Evolutionary conservation across 78 protist genomes (phyloP).

Genomic region (Emiliania huxleyi): DNA sequence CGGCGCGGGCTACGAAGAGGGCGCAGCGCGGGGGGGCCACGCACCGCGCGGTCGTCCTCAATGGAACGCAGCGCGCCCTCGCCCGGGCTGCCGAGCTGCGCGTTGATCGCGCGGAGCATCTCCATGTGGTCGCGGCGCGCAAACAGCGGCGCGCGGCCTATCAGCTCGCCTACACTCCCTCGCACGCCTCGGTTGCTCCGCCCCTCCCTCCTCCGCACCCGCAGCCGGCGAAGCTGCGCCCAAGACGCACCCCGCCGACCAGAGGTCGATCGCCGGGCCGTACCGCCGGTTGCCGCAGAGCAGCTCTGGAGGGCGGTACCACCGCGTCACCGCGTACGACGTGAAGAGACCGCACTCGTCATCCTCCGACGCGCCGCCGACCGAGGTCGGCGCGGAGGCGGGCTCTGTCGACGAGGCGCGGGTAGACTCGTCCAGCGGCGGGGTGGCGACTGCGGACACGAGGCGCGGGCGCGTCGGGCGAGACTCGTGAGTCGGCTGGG

Average conservation of each 20-base stretch:
- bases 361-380: too few relatives aligned
- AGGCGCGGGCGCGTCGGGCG: too few relatives aligned
- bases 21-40: too few relatives aligned
- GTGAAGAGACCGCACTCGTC: conserved; percentile 15
- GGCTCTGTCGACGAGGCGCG: too few relatives aligned
- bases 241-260: conserved; percentile 84
- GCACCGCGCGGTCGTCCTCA: background rate
- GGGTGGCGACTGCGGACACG: too few relatives aligned
- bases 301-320: conserved; percentile 83
- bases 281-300: conserved; percentile 77
- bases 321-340: background rate
- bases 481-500: too few relatives aligned
- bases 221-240: too few relatives aligned
- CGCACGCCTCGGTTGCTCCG: too few relatives aligned
- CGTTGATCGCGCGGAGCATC: background rate
- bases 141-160: conserved; percentile 72
- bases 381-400: too few relatives aligned
- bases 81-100: conserved; percentile 3
- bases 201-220: too few relatives aligned
- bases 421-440: too few relatives aligned
- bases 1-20: too few relatives aligned
- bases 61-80: background rate
- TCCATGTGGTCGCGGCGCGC: conserved; percentile 32
- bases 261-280: conserved; percentile 75
- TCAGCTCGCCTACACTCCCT: conserved; percentile 73